Evolutionary conservation across 495 filamentous ascomycete genomes (phyloP), one percentile per base, ranked within the genome.

Genomic region (Penicillium bovifimosum): DNA sequence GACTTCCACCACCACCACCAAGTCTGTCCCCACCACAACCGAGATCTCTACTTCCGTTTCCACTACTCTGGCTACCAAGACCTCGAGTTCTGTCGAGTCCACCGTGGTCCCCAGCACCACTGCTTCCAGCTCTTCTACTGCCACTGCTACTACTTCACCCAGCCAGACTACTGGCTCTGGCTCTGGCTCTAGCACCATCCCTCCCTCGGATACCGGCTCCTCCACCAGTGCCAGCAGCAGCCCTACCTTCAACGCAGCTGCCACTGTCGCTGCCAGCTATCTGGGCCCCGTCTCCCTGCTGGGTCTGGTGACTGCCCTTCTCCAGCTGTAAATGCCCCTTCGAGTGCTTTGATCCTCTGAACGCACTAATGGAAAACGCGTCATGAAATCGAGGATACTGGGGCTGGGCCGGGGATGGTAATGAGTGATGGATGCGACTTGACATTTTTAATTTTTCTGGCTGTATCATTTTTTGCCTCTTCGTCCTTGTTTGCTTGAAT

Each of bases 251-350:
- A 63, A 62, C 45, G 59, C 64, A 9, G 64, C 60, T 27, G 60
- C 59, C 48, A 63, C 53, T 51, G 35, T 66, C 32, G 55, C 52
- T 24, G 52, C 60, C 40, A 59, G 46, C 49, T 58, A 63, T 54
- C 28, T 66, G 24, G 60, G 49, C n/a, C 57, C 65, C 13, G 14
- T 69, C 20, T 57, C 62, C 41, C 31, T 71, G 36, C 41, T 72
- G 42, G 68, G 64, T 48, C 55, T 75, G 53, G 28, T 73, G 38
- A 54, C 65, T 36, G 64, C 67, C 34, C 60, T 73, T 56, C 41
- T 74, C 44, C 66, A 71, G 59, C 55, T 74, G 59, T 74, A 61
- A 60, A 62, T 47, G 13, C 43, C 39, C 32, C 42, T 51, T 48
- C 26, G 44, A 32, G 39, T 43, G 40, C 32, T 52, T 47, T 50